Base-by-base conservation (phyloP, 108 stramenopile genomes). In the Skeletonema grethae region DNA sequence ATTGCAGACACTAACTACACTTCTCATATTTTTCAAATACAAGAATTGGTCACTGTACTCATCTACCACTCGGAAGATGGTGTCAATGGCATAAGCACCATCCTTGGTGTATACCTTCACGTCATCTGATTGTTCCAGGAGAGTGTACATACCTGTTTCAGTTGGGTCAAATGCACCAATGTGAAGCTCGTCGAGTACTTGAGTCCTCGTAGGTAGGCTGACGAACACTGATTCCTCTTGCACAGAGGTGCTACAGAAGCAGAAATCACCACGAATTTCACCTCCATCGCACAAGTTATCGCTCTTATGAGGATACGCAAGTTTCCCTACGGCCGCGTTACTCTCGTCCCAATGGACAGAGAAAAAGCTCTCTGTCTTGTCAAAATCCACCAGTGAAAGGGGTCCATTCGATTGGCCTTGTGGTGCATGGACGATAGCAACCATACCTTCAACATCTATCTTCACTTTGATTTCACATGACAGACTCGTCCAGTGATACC, bases 361-460 rank as follows among this genome's bases (percentile, higher is more conserved):
- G 34, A 77, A 77, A 35, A 38, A 72, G 38, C 70, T 72, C 6
- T 79, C 48, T 7, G 67, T 74, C 36, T 41, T 41, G 25, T 41
- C 69, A 10, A 38, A 38, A 38, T 38, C 10, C 36, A 38, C 36
- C 36, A 38, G 46, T 10, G 48, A 25, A 13, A 61, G 61, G 18
- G 43, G 31, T 4, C 24, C 12, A 7, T 25, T 34, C 3, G 31
- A 31, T 31, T 31, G 31, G 31, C 32, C 11, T 41, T 20, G 34
- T 28, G 78, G 72, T 8, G 61, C 56, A 69, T 91, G 86, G 7
- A 91, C 79, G 18, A 86, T 64, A 10, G 79, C 80, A 59, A 91
- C 67, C 34, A 64, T 12, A 6, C 90, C 90, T 16, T 73, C 76
- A 10, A 61, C 22, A 61, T 73, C 57, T 46, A 92, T 68, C 68